Evolutionary conservation across 2,329 filamentous ascomycete genomes (phyloP).

Genomic region (Neofusicoccum sp.): DNA sequence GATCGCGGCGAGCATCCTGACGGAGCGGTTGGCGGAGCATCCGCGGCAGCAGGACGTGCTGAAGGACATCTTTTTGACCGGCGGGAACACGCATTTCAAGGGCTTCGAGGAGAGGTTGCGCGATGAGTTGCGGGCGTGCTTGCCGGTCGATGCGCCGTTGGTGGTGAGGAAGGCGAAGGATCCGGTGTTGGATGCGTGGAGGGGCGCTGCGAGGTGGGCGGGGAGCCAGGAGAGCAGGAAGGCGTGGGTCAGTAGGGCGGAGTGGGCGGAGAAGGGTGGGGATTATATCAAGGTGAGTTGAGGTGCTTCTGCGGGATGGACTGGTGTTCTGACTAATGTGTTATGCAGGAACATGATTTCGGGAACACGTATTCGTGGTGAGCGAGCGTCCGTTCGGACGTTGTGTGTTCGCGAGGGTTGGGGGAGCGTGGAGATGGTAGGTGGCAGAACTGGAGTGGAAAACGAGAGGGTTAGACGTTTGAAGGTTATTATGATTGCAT

Average conservation of each 20-base stretch:
- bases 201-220: constrained; percentile 85
- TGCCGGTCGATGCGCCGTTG: constrained; percentile 69
- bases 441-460: too few relatives aligned
- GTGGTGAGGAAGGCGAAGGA: constrained; percentile 71
- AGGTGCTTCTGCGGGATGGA: too few relatives aligned
- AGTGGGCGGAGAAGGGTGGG: constrained; percentile 86
- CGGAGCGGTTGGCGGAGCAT: constrained; percentile 66
- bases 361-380: constrained; percentile 17
- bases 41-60: constrained; percentile 67
- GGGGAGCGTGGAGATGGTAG: too few relatives aligned
- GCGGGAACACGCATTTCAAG: constrained; percentile 84
- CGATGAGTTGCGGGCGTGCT: constrained; percentile 67
- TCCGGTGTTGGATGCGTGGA: constrained; percentile 85
- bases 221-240: constrained; percentile 57
- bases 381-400: too few relatives aligned
- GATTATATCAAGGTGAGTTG: constrained; percentile 80
- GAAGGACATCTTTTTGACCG: constrained; percentile 86
- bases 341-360: constrained; percentile 14
- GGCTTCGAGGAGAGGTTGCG: constrained; percentile 82
- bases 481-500: too few relatives aligned
- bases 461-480: too few relatives aligned
- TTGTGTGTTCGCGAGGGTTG: too few relatives aligned
- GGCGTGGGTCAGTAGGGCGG: constrained; percentile 71
- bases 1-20: constrained; percentile 85
- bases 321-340: not conserved